phyloP scores from a whole-genome alignment of 495 filamentous ascomycete genomes.

The Penicillium flavigenum region DNA sequence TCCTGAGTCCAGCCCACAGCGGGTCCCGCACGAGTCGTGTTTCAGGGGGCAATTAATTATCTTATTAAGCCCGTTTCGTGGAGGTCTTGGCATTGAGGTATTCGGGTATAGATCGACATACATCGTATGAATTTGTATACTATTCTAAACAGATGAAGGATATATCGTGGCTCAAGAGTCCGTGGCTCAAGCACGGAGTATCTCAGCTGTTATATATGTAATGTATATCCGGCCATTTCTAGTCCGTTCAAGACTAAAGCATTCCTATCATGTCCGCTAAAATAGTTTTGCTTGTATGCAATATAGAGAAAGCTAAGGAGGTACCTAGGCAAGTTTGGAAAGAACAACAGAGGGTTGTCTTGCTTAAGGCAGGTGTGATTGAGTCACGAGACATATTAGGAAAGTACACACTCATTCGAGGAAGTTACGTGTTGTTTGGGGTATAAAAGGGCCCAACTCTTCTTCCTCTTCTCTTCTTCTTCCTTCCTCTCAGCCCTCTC shows the following conservation, averaged over 20 bases:
- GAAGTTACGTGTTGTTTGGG: not conserved
- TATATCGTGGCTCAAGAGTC: not conserved
- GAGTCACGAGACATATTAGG: not conserved
- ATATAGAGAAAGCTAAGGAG: not conserved
- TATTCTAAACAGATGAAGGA: too few species aligned
- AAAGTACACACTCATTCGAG: not conserved
- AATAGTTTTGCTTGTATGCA: too few species aligned
- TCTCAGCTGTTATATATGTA: too few species aligned
- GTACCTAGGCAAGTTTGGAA: too few species aligned
- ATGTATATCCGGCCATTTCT: too few species aligned
- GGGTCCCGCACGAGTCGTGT: constrained; percentile 23
- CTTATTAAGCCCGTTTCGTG: constrained; percentile 1
- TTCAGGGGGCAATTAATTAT: constrained; percentile 24
- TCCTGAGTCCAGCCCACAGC: constrained; percentile 31
- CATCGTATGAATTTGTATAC: too few species aligned
- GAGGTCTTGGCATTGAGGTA: constrained; percentile 4
- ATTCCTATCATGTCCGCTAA: too few species aligned
- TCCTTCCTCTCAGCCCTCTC: not conserved
- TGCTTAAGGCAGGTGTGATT: not conserved
- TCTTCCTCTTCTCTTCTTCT: not conserved
- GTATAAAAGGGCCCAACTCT: not conserved
- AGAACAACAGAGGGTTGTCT: not conserved
- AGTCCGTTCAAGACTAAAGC: too few species aligned
- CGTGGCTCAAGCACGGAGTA: not conserved
- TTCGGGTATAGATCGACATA: too few species aligned